Conservation (phyloP, 129 eudicot genomes). For the Tanacetum coccineum region DNA sequence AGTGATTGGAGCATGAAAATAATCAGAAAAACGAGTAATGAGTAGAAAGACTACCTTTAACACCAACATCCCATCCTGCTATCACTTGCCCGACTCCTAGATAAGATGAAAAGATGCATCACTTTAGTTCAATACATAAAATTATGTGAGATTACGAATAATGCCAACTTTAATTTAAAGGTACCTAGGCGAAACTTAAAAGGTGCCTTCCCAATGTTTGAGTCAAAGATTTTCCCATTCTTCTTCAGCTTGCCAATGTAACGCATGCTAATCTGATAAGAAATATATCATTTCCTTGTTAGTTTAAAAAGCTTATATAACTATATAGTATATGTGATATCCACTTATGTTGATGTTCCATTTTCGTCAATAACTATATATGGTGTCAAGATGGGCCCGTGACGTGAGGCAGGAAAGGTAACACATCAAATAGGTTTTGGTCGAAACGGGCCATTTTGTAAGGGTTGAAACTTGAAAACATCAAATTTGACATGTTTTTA, state of each 20-base stretch:
- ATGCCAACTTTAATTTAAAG: neutral
- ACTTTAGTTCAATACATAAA: neutral
- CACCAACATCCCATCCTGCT: conserved; percentile 99
- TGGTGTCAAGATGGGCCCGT: neutral
- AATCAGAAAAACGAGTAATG: neutral
- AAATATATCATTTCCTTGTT: neutral
- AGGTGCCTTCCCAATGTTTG: conserved; percentile 76
- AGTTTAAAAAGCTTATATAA: conserved; percentile 4
- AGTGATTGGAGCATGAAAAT: neutral
- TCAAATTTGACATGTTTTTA: no score
- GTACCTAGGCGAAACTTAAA: conserved; percentile 86
- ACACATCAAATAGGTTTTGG: no score
- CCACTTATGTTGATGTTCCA: neutral
- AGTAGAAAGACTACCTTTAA: conserved; percentile 48
- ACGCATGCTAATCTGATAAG: conserved; percentile 61
- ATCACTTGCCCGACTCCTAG: conserved; percentile 87
- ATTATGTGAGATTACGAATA: neutral
- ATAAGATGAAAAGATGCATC: neutral
- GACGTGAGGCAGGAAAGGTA: neutral
- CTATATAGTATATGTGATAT: neutral
- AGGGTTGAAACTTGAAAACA: no score
- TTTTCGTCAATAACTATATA: neutral
- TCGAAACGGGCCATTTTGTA: no score
- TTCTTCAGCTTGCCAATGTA: conserved; percentile 92
- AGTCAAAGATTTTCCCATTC: conserved; percentile 83